Percentiles rank a stretch among this genome's conserved stretches.
These are phyloP conservation scores for Salvia hispanica DNA, from an alignment of 257 asterid genomes.

Conservation along the genomic window DNA sequence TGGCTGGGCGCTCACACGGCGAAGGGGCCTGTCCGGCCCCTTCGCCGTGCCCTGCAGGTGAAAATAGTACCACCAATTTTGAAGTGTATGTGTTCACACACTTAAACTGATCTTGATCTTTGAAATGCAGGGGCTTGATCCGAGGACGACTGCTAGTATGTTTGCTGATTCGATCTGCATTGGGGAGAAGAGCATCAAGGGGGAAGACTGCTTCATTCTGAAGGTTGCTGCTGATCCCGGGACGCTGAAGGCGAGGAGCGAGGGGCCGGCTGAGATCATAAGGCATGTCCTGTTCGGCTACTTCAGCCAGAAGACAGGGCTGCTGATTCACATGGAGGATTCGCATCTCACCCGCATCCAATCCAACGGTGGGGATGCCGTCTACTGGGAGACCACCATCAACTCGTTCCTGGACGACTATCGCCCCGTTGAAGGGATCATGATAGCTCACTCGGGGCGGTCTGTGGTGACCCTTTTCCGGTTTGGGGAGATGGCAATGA, in stretches of 20 bases:
- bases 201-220: conserved; percentile 91
- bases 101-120: conserved; percentile 4
- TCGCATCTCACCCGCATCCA: conserved; percentile 95
- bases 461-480: conserved; percentile 89
- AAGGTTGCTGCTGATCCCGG: conserved; percentile 88
- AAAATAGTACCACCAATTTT: background rate
- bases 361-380: conserved; percentile 87
- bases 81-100: no score
- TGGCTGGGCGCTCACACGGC: conserved; percentile 98
- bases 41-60: conserved; percentile 96
- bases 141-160: conserved; percentile 83
- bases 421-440: conserved; percentile 85
- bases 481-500: conserved; percentile 94
- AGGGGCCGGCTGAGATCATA: conserved; percentile 94
- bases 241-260: conserved; percentile 85
- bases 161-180: conserved; percentile 81
- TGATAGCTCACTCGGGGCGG: conserved; percentile 97
- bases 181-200: conserved; percentile 87
- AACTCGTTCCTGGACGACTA: conserved; percentile 83
- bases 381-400: conserved; percentile 98
- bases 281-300: conserved; percentile 89
- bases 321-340: conserved; percentile 91
- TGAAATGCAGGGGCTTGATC: conserved; percentile 81
- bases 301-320: conserved; percentile 95
- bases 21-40: conserved; percentile 85